Evolutionary conservation across 805 yeast species (phyloP).

Genomic region (Saccharomycopsis schoenii): DNA sequence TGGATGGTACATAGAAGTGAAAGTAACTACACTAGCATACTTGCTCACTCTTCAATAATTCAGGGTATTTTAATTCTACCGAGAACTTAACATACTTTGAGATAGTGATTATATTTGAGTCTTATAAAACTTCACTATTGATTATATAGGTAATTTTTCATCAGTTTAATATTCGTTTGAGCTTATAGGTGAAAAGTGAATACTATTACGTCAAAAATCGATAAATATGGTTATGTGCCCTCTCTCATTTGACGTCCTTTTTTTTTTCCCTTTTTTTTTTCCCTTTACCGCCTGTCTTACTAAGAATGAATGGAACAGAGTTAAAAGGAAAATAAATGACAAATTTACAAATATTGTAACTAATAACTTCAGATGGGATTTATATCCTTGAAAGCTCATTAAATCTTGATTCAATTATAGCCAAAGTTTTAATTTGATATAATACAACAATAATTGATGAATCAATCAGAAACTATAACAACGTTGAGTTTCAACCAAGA

Average conservation of each 20-base stretch:
- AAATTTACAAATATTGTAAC: not conserved
- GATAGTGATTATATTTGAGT: too few species aligned
- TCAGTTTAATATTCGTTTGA: not conserved
- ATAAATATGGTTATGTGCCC: not conserved
- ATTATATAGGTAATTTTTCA: too few species aligned
- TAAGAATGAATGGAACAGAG: not conserved
- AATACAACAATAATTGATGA: not conserved
- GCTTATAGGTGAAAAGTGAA: not conserved
- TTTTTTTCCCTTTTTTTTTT: not conserved
- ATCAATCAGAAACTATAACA: slow-evolving; percentile 25
- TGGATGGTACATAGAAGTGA: too few species aligned
- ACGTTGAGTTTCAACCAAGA: slow-evolving; percentile 81
- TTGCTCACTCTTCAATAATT: too few species aligned
- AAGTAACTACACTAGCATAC: too few species aligned
- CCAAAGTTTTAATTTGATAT: too few species aligned
- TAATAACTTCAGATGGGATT: not conserved
- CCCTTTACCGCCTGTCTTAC: not conserved
- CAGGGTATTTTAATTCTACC: too few species aligned
- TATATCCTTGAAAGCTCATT: too few species aligned
- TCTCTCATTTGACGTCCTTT: not conserved
- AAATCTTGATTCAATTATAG: too few species aligned
- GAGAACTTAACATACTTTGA: too few species aligned
- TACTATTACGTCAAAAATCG: too few species aligned
- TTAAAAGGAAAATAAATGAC: not conserved
- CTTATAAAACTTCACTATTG: too few species aligned